Evolutionary conservation across 208 protist genomes (phyloP), one percentile per base, ranked within the genome.

Genomic region (Crithidia acanthocephali): DNA sequence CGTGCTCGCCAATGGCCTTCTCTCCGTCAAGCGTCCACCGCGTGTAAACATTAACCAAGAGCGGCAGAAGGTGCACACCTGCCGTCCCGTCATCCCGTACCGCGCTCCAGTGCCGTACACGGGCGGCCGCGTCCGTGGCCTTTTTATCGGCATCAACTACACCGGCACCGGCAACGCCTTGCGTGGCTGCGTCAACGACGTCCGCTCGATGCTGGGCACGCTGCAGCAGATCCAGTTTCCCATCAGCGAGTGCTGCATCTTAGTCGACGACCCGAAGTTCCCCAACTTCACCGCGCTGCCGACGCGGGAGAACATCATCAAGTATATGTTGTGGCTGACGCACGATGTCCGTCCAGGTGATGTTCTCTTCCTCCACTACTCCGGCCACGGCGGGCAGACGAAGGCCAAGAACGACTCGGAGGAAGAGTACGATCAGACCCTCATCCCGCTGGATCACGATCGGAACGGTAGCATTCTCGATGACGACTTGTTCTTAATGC

Each of bases 81-180:
- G 92, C 52, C 81, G 85, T 3, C 76, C 81, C 27, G 67, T 93
- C 3, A 80, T 94, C 32, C 92, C 92, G 11, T 97, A 97, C 67
- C 72, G 64, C 20, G 86, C 86, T 0, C 84, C 89, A 0, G 68
- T 78, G 22, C 86, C 83, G n/a, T 95, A 97, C 77, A 93, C 73
- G 0, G 86, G 86, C 30, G 92, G 92, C 18, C 90, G 90, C 16
- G 93, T 96, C 18, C 91, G 92, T 32, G 91, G 90, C 10, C 82
- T 97, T 15, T 88, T 97, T 57, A 96, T 97, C 61, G 94, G 94
- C 32, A 96, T 96, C 64, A 97, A 97, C 77, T 97, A 97, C 83
- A 88, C 67, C 25, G 94, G 91, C 25, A 88, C 74, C 18, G 8
- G 62, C 37, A 80, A 74, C 30, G 68, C 86, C 55, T 79, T 97